Base-by-base conservation (phyloP, 2,329 filamentous ascomycete species). In the Alternaria sp. region DNA sequence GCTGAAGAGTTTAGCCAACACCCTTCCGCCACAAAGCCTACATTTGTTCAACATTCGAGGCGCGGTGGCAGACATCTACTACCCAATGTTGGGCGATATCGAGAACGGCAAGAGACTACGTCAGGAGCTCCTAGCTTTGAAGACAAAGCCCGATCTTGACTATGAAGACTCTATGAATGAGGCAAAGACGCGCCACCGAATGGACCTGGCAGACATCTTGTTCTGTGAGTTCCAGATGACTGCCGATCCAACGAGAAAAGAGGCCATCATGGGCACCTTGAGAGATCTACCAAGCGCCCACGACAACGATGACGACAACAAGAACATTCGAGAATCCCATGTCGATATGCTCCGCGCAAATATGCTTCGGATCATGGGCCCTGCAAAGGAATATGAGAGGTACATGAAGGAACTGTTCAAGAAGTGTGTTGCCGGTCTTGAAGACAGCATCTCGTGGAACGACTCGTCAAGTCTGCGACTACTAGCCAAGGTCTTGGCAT, bases 371-470 rank as follows among this genome's bases (percentile, higher is more conserved):
- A 23, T 59, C 5, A 59, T 59, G 40, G 57, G 49, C 0, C 57
- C 49, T 7, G 57, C 57, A 2, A 59, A 21, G 1, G 40, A 59
- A 1, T 54, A 54, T 1, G 11, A 54, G 13, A 21, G 21, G 2
- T 43, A 59, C 12, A 40, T 59, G 49, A 10, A 59, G 5, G 57
- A 59, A 0, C 11, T 59, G 5, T 47, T 59, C 5, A 12, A 9
- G 7, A 44, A 13, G 2, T 59, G 57, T 12, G 36, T 59, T 0
- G 12, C 15, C n/a, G 49, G 49, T 0, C 40, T 59, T 0, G 49
- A 54, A n/a, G 57, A 59, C 5, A 36, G 40, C 7, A 15, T 54
- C 8, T 54, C 49, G 3, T 59, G 57, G 57, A 59, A 59, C 8
- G 57, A 59, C 19, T 23, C 12, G 2, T 36, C 49, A 1, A 59